Percentiles rank a stretch among this genome's conserved stretches.
Evolutionary conservation across 2,329 filamentous ascomycete genomes (phyloP).

Genomic region (Hysterium pulicare): DNA sequence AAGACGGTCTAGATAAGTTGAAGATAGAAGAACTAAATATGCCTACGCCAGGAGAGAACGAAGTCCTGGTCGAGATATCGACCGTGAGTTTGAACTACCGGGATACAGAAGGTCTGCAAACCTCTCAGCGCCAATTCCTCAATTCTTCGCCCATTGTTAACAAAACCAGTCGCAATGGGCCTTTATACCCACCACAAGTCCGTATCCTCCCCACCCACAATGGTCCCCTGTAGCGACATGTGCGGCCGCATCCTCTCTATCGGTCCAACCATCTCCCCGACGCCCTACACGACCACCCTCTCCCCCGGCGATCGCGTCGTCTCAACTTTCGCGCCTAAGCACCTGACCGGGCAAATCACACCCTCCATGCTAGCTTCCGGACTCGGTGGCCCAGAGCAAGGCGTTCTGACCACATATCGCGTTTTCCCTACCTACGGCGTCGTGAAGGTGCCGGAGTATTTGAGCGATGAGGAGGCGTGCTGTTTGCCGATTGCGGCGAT

Average conservation of each 20-base stretch:
- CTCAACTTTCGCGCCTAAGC: slow-evolving; percentile 58
- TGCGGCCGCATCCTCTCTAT: slow-evolving; percentile 58
- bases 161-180: slow-evolving; percentile 56
- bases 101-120: slow-evolving; percentile 44
- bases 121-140: neutral
- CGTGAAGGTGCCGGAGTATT: slow-evolving; percentile 55
- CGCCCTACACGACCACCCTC: slow-evolving; percentile 46
- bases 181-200: slow-evolving; percentile 64
- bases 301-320: slow-evolving; percentile 61
- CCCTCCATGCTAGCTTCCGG: slow-evolving; percentile 55
- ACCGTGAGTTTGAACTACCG: slow-evolving; percentile 55
- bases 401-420: slow-evolving; percentile 58
- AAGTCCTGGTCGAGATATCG: slow-evolving; percentile 51
- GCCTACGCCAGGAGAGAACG: slow-evolving; percentile 35
- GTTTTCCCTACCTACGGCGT: slow-evolving; percentile 57
- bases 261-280: slow-evolving; percentile 42
- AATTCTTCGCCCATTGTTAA: neutral
- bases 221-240: slow-evolving; percentile 69
- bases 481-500: slow-evolving; percentile 60
- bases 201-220: slow-evolving; percentile 37
- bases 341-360: slow-evolving; percentile 58
- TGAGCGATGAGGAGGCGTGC: slow-evolving; percentile 58
- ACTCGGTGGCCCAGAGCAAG: slow-evolving; percentile 58
- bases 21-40: slow-evolving; percentile 30
- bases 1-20: slow-evolving; percentile 44